phyloP scores from a whole-genome alignment of 495 filamentous ascomycete species.

The Podospora comata region DNA sequence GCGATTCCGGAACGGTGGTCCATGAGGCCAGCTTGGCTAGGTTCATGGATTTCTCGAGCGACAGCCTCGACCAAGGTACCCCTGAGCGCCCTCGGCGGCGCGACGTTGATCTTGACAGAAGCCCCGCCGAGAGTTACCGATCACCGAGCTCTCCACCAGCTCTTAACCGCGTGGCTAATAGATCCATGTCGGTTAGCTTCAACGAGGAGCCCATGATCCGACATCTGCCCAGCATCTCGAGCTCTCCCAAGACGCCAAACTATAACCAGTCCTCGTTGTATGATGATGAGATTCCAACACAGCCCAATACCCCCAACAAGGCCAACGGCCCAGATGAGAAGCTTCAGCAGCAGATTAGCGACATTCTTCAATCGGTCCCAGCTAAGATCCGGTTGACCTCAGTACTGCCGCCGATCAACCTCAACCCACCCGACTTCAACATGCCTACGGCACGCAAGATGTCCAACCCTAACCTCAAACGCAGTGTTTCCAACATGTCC shows the following conservation, averaged over 20 bases:
- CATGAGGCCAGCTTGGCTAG: constrained; percentile 29
- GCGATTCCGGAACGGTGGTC: constrained; percentile 41
- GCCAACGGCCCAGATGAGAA: constrained; percentile 54
- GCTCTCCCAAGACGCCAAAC: constrained; percentile 27
- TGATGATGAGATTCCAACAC: constrained; percentile 32
- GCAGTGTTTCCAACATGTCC: constrained; percentile 45
- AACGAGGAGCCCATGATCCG: constrained; percentile 41
- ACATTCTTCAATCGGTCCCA: constrained; percentile 76
- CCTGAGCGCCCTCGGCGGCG: constrained; percentile 38
- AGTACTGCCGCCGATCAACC: constrained; percentile 42
- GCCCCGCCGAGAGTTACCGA: constrained; percentile 36
- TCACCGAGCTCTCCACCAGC: constrained; percentile 43
- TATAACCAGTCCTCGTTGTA: constrained; percentile 15
- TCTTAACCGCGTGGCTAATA: constrained; percentile 33
- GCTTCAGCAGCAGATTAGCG: constrained; percentile 80
- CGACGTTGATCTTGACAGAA: constrained; percentile 22
- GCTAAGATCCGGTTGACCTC: constrained; percentile 72
- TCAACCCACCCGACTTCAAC: constrained; percentile 48
- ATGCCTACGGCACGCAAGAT: constrained; percentile 38
- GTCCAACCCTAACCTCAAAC: constrained; percentile 36
- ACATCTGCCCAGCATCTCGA: constrained; percentile 33
- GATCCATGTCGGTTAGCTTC: constrained; percentile 45
- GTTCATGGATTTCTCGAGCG: constrained; percentile 32
- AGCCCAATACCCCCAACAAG: constrained; percentile 36
- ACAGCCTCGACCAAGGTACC: constrained; percentile 28